phyloP scores from a whole-genome alignment of 169 alveolate genomes.

The Neospora caninum region DNA sequence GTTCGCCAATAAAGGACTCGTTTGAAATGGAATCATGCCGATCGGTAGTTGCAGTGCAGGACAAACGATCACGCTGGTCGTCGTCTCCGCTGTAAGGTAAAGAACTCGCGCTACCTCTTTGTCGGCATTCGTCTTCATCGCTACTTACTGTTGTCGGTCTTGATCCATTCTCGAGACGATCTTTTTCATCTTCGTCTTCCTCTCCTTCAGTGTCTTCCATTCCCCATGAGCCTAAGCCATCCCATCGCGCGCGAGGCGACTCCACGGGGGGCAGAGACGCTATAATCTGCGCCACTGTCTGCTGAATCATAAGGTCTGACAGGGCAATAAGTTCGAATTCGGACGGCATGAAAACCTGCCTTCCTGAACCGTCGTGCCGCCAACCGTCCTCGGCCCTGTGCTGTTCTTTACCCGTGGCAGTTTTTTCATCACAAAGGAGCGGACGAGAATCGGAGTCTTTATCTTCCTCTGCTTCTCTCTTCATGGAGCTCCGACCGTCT shows the following conservation, averaged over 20 bases:
- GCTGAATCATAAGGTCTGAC: conserved; percentile 9
- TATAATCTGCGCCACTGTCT: conserved; percentile 32
- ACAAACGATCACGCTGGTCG: neutral
- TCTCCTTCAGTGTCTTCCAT: neutral
- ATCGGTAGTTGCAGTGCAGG: neutral
- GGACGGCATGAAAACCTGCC: conserved; percentile 11
- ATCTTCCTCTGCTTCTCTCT: neutral
- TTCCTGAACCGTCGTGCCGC: neutral
- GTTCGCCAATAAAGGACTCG: neutral
- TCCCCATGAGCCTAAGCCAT: neutral
- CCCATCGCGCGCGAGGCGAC: neutral
- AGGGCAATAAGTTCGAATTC: conserved; percentile 9
- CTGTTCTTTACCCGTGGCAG: neutral
- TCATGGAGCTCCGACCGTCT: neutral
- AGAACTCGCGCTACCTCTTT: neutral
- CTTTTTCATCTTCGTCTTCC: neutral
- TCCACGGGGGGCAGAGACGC: neutral
- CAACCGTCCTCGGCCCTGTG: neutral
- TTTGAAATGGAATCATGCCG: neutral
- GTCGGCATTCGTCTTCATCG: neutral
- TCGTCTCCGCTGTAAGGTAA: neutral
- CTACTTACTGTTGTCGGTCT: conserved; percentile 3
- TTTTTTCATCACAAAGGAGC: neutral
- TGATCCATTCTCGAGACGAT: neutral
- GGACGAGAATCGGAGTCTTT: neutral